phyloP scores from a whole-genome alignment of 1,139 yeast species.

The Candida labiduridarum region DNA sequence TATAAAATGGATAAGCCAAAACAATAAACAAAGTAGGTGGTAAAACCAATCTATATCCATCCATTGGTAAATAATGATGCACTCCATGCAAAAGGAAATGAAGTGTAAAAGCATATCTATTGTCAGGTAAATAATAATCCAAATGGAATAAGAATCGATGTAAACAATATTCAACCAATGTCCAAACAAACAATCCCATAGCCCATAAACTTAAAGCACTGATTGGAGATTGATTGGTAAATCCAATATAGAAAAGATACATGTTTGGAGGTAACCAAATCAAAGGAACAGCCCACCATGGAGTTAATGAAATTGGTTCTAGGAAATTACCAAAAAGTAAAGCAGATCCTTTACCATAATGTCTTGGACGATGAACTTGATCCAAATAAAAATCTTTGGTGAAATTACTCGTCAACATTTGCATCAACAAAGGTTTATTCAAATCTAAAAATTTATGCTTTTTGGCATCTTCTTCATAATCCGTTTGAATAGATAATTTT shows the following conservation, averaged over 20 bases:
- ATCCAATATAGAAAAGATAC: slow-evolving; percentile 48
- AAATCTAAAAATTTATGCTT: slow-evolving; percentile 88
- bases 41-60: slow-evolving; percentile 85
- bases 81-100: slow-evolving; percentile 95
- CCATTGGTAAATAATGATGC: slow-evolving; percentile 98
- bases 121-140: slow-evolving; percentile 82
- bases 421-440: slow-evolving; percentile 76
- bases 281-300: slow-evolving; percentile 76
- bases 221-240: slow-evolving; percentile 35
- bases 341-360: slow-evolving; percentile 80
- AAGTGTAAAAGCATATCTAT: slow-evolving; percentile 69
- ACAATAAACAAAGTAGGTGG: slow-evolving; percentile 82
- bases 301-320: slow-evolving; percentile 50
- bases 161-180: slow-evolving; percentile 80
- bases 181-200: slow-evolving; percentile 86
- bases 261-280: slow-evolving; percentile 84
- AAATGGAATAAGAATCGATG: slow-evolving; percentile 94
- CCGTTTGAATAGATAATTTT: slow-evolving; percentile 75
- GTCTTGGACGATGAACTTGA: slow-evolving; percentile 97
- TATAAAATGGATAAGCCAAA: slow-evolving; percentile 48
- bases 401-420: slow-evolving; percentile 74
- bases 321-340: slow-evolving; percentile 59
- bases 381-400: slow-evolving; percentile 88
- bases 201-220: slow-evolving; percentile 47
- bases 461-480: slow-evolving; percentile 65